phyloP scores from a whole-genome alignment of 1,139 yeast genomes.

The Taphrina populina region DNA sequence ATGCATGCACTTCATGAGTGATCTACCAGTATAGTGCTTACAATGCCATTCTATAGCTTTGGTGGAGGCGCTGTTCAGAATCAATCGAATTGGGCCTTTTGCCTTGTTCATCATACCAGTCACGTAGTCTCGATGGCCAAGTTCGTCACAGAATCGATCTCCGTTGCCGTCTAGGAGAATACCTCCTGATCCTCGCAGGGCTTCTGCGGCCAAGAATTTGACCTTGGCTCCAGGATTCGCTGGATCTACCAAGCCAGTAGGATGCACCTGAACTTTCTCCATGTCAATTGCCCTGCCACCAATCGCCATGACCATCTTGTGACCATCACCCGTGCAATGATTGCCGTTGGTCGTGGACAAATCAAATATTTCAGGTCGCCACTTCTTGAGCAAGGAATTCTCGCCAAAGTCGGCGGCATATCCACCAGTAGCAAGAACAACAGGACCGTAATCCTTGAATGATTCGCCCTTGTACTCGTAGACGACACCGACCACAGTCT shows the following conservation, averaged over 20 bases:
- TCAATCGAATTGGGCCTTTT: slow-evolving; percentile 55
- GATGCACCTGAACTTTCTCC: slow-evolving; percentile 79
- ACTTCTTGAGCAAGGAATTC: slow-evolving; percentile 53
- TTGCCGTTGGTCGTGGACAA: slow-evolving; percentile 73
- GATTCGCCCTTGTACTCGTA: slow-evolving; percentile 45
- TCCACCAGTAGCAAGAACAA: slow-evolving; percentile 79
- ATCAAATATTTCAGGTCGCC: slow-evolving; percentile 61
- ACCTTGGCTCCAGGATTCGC: slow-evolving; percentile 55
- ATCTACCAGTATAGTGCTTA: slow-evolving; percentile 59
- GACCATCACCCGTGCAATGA: slow-evolving; percentile 79
- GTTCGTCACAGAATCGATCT: slow-evolving; percentile 67
- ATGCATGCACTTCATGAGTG: slow-evolving; percentile 56
- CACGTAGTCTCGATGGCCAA: slow-evolving; percentile 68
- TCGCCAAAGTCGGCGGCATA: slow-evolving; percentile 62
- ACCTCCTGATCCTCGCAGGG: slow-evolving; percentile 76
- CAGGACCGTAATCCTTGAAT: slow-evolving; percentile 53
- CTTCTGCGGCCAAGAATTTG: slow-evolving; percentile 75
- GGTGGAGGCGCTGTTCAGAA: slow-evolving; percentile 52
- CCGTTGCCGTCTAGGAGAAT: slow-evolving; percentile 63
- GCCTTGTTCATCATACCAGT: slow-evolving; percentile 60
- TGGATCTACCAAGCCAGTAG: slow-evolving; percentile 74
- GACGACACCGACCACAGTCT: slow-evolving; percentile 52
- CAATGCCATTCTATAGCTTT: slow-evolving; percentile 51
- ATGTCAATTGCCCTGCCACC: slow-evolving; percentile 68
- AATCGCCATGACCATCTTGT: slow-evolving; percentile 55